Conservation (phyloP, 1,284 basidiomycete species). For the Coniferiporia sulphurascens region DNA sequence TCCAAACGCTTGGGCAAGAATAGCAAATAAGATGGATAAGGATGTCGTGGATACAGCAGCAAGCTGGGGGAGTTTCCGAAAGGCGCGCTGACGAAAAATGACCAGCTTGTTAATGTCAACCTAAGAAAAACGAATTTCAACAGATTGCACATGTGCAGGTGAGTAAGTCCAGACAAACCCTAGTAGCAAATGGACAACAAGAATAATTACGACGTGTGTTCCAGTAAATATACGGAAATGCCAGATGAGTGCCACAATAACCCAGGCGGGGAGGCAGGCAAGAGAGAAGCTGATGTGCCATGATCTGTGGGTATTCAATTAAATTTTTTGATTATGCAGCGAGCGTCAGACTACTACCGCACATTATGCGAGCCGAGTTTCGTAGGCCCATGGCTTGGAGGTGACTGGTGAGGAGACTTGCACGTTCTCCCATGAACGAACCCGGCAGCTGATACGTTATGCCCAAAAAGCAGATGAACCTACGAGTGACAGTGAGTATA, state of each 20-base stretch:
- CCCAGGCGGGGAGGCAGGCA: slow-evolving; percentile 62
- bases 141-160: background rate
- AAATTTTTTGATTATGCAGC: background rate
- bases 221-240: slow-evolving; percentile 57
- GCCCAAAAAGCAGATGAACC: slow-evolving; percentile 62
- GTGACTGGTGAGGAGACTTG: slow-evolving; percentile 55
- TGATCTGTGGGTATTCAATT: slow-evolving; percentile 38
- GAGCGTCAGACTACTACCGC: slow-evolving; percentile 20
- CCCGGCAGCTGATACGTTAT: slow-evolving; percentile 72
- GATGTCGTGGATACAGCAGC: slow-evolving; percentile 67
- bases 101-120: slow-evolving; percentile 62
- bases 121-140: slow-evolving; percentile 19
- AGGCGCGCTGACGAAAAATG: slow-evolving; percentile 61
- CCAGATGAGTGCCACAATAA: slow-evolving; percentile 60
- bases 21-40: slow-evolving; percentile 58
- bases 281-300: slow-evolving; percentile 59
- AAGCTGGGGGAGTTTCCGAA: slow-evolving; percentile 69
- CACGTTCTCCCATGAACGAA: slow-evolving; percentile 57
- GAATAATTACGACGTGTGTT: slow-evolving; percentile 56
- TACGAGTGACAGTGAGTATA: slow-evolving; percentile 22
- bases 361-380: slow-evolving; percentile 62
- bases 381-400: slow-evolving; percentile 72
- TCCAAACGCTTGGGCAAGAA: slow-evolving; percentile 59
- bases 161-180: slow-evolving; percentile 33
- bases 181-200: slow-evolving; percentile 61